Evolutionary conservation across 768 basidiomycete genomes (phyloP), one percentile per base, ranked within the genome.

Genomic region (Leccinum subtestaceum): DNA sequence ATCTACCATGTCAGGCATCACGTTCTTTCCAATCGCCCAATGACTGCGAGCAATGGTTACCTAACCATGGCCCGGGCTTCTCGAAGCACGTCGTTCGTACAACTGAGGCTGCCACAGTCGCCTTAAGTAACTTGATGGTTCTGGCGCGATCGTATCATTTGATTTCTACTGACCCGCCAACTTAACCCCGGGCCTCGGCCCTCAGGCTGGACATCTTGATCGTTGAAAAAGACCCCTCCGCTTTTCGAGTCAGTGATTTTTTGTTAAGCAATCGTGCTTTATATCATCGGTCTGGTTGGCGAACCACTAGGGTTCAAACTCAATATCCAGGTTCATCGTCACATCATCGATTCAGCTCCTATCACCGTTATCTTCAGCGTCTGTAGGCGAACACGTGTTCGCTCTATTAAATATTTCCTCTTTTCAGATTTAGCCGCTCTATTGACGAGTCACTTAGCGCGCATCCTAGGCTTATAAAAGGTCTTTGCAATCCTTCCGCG

Each of bases 391-490:
- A 31, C 65, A 62, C 60, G 19, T 62, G 53, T 21, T 48, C 51
- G 29, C 29, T 29, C 29, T 29, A 29, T 29, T 29, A 9, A 29
- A 29, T 29, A 29, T 29, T 29, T 29, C 29, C 51, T 36, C 49
- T 23, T 23, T 58, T 52, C 63, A 53, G 45, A 17, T 23, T 49
- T 49, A 57, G 56, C 34, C 56, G 59, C 52, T 12, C 29, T 43
- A 53, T 61, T 59, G 51, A 58, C 38, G 6, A 19, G n/a, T n/a
- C 17, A 9, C 45, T 47, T 7, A 21, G 3, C 23, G 5, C 15
- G 12, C 17, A 21, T 60, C 66, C 34, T 70, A 19, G 34, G 57
- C 58, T 62, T 25, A 59, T 66, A 70, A 60, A 62, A 40, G 53
- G 3, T 38, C n/a, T 67, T 38, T 32, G 45, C 60, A 19, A 32